Evolutionary conservation across 202 grass and related monocot genomes (phyloP), one percentile per base, ranked within the genome.

Genomic region (Tripidium arundinaceum): DNA sequence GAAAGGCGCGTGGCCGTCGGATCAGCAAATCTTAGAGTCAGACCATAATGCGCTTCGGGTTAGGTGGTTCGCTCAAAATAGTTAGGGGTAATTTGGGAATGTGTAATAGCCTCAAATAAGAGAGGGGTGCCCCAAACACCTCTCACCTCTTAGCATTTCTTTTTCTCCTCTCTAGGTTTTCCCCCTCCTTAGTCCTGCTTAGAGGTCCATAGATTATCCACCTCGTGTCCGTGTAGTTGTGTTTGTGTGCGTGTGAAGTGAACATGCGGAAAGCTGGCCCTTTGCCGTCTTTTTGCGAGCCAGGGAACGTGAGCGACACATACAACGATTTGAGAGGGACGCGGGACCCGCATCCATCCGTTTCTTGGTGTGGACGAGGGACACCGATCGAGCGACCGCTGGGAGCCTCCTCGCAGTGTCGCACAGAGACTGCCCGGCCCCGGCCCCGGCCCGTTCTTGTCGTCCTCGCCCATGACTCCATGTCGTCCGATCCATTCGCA

Each of bases 221-320:
- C n/a, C n/a, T 14, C 21, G n/a, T 6, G 72, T 47, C 29, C n/a
- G 28, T 9, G 57, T 27, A 5, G 21, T 52, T 6, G 40, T 64
- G 12, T n/a, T 43, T 0, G 22, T n/a, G 43, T 9, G 41, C n/a
- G 42, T 39, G 7, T 9, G 9, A 50, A 40, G 7, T n/a, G 22
- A 39, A 54, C 79, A 65, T 13, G 24, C 58, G 8, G 10, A 82
- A 74, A 65, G 59, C 8, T 8, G 39, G 55, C 3, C 0, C 7
- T 12, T 3, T 78, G 22, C 36, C 4, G 19, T 45, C n/a, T 12
- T 55, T n/a, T 38, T 11, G 8, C 13, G 11, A 58, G 21, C n/a
- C n/a, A 77, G 49, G 64, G 26, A 69, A 69, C 14, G n/a, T 76
- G 49, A 69, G 62, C 72, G 61, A 57, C 49, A 58, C 36, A 65